Conservation (phyloP, 1,284 basidiomycete genomes). For the Pyrrhoderma noxium region DNA sequence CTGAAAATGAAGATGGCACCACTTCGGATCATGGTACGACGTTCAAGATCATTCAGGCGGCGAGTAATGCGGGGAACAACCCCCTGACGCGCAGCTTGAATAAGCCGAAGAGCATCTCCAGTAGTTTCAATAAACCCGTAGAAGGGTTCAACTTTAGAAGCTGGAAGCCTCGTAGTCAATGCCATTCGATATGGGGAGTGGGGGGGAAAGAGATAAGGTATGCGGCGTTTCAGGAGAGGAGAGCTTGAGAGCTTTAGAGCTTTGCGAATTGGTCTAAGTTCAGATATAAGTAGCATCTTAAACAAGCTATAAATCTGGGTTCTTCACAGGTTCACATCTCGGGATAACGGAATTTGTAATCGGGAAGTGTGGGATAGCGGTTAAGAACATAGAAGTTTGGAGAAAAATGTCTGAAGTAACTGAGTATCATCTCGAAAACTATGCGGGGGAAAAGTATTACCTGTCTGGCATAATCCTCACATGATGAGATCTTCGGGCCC, state of each 20-base stretch:
- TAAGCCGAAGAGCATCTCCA: slow-evolving; percentile 68
- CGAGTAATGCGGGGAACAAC: slow-evolving; percentile 70
- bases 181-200: slow-evolving; percentile 33
- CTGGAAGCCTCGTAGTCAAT: slow-evolving; percentile 40
- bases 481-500: too few species aligned
- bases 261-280: slow-evolving; percentile 5
- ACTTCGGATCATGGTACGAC: slow-evolving; percentile 63
- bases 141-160: slow-evolving; percentile 48
- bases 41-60: slow-evolving; percentile 70
- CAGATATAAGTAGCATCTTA: slow-evolving; percentile 5
- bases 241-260: slow-evolving; percentile 13
- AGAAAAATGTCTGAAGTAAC: neutral
- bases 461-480: too few species aligned
- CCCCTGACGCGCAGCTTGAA: slow-evolving; percentile 69
- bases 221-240: slow-evolving; percentile 3
- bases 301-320: neutral
- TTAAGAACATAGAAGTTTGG: slow-evolving; percentile 1
- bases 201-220: slow-evolving; percentile 5
- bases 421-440: neutral
- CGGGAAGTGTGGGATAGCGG: neutral
- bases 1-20: slow-evolving; percentile 81
- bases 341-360: neutral
- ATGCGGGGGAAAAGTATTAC: too few species aligned
- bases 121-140: slow-evolving; percentile 70
- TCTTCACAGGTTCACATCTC: slow-evolving; percentile 5